phyloP scores from a whole-genome alignment of 345 rosid species.

The Arabidopsis suecica region DNA sequence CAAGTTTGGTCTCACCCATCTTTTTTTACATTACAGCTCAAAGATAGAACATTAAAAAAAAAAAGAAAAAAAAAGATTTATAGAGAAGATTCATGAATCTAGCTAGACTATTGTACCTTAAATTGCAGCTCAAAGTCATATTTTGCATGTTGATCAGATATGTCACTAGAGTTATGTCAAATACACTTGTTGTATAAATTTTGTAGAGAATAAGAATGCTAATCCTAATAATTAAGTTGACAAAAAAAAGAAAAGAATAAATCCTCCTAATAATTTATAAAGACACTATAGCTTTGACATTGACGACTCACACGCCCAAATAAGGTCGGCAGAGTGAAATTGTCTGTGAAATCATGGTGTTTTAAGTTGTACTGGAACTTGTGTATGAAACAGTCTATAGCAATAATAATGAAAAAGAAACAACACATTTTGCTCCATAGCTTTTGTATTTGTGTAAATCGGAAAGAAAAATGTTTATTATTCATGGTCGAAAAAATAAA shows the following conservation, averaged over 20 bases:
- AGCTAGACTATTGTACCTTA: neutral
- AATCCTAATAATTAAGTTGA: too few relatives aligned
- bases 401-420: neutral
- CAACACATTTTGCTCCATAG: conserved; percentile 4
- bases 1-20: conserved; percentile 27
- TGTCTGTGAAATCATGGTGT: neutral
- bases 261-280: neutral
- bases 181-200: too few relatives aligned
- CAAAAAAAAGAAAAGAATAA: too few relatives aligned
- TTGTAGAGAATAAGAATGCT: too few relatives aligned
- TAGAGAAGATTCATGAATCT: too few relatives aligned
- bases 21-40: conserved; percentile 1
- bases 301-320: neutral
- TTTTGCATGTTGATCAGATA: too few relatives aligned
- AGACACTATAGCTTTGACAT: neutral
- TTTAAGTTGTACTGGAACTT: neutral
- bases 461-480: neutral
- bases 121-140: neutral
- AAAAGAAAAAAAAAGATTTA: too few relatives aligned
- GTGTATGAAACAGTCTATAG: neutral
- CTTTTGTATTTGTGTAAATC: neutral
- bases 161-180: too few relatives aligned
- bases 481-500: neutral
- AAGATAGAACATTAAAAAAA: too few relatives aligned
- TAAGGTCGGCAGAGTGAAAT: neutral